Evolutionary conservation across 768 basidiomycete species (phyloP).

Genomic region (Amanita rimosa): DNA sequence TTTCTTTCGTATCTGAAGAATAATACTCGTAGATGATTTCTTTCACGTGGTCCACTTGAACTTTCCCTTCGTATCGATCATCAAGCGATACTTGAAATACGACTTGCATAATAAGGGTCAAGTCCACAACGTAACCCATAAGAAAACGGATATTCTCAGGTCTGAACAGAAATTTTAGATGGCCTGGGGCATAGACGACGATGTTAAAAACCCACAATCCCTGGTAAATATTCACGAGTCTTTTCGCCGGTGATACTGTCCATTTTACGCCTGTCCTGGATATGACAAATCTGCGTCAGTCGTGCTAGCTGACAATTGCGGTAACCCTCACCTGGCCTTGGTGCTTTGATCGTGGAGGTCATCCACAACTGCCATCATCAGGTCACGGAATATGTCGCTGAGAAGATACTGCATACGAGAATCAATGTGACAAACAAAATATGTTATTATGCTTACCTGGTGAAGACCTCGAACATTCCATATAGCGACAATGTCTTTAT

Average conservation of each 20-base stretch:
- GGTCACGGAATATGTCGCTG: neutral
- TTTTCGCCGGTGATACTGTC: neutral
- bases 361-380: neutral
- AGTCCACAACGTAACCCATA: neutral
- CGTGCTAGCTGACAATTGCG: neutral
- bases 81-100: neutral
- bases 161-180: neutral
- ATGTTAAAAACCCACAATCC: neutral
- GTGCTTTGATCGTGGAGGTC: neutral
- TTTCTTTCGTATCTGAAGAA: neutral
- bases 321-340: neutral
- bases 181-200: neutral
- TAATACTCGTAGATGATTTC: neutral
- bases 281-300: no score
- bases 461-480: slow-evolving; percentile 1
- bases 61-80: neutral
- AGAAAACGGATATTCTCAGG: neutral
- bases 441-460: neutral
- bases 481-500: slow-evolving; percentile 1
- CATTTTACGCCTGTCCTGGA: neutral
- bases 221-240: neutral
- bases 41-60: neutral
- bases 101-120: neutral
- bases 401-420: neutral
- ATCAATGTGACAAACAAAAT: neutral